Evolutionary conservation across 192 early-diverging fungal genomes (phyloP).

Genomic region (Backusella tuberculispora): DNA sequence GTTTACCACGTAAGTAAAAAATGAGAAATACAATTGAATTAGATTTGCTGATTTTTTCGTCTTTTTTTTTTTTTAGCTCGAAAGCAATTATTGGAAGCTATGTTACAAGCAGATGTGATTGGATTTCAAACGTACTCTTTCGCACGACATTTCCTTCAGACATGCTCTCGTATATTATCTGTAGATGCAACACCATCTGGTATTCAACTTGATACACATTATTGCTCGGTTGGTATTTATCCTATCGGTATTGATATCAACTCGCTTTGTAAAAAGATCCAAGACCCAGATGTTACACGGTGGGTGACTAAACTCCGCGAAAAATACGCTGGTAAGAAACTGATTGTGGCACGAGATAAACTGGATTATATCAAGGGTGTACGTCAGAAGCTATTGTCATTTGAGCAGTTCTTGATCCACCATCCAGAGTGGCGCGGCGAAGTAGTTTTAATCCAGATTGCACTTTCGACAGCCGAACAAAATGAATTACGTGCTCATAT

Average conservation of each 20-base stretch:
- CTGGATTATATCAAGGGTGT: slow-evolving; percentile 96
- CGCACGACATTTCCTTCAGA: slow-evolving; percentile 87
- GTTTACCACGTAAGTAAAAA: slow-evolving; percentile 69
- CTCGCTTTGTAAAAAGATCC: slow-evolving; percentile 71
- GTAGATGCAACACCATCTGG: slow-evolving; percentile 87
- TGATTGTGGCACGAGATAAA: slow-evolving; percentile 96
- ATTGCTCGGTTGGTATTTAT: slow-evolving; percentile 88
- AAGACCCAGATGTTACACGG: slow-evolving; percentile 71
- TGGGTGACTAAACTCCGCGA: slow-evolving; percentile 81
- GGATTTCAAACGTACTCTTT: slow-evolving; percentile 97
- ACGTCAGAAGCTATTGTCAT: slow-evolving; percentile 91
- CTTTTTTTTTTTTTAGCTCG: slow-evolving; percentile 49
- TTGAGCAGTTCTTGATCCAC: slow-evolving; percentile 84
- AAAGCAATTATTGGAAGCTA: slow-evolving; percentile 86
- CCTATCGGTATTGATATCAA: slow-evolving; percentile 90
- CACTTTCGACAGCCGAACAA: slow-evolving; percentile 87
- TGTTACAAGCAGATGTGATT: slow-evolving; percentile 86
- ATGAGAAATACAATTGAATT: background rate
- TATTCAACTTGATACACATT: slow-evolving; percentile 77
- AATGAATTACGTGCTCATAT: slow-evolving; percentile 89
- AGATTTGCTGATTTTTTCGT: background rate
- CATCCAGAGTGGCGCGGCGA: slow-evolving; percentile 93
- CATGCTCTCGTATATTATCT: slow-evolving; percentile 87
- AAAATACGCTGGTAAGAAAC: slow-evolving; percentile 89
- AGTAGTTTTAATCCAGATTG: slow-evolving; percentile 94